These are phyloP conservation scores for Apophysomyces elegans DNA, from an alignment of 371 early-diverging fungal species.

Conservation along the genomic window DNA sequence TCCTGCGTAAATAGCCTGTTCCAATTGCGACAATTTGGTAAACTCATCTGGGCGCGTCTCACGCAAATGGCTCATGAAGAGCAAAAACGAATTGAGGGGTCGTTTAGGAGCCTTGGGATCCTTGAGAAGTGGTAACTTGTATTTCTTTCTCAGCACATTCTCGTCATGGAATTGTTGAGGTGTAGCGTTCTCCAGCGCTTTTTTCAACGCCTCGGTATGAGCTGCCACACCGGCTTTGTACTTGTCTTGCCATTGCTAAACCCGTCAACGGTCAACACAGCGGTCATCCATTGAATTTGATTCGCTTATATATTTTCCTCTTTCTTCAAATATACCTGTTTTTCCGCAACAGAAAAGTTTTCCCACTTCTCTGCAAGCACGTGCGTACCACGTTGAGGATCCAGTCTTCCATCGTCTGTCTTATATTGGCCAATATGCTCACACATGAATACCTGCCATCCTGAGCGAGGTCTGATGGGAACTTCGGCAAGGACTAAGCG, in stretches of 20 bases:
- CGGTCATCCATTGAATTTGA: neutral
- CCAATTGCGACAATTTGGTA: constrained; percentile 21
- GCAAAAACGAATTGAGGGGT: constrained; percentile 49
- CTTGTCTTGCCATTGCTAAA: constrained; percentile 36
- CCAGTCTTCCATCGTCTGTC: constrained; percentile 30
- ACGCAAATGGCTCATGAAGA: constrained; percentile 43
- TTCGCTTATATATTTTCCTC: neutral
- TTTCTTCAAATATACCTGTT: constrained; percentile 28
- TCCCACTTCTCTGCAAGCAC: constrained; percentile 34
- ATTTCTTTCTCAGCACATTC: constrained; percentile 52
- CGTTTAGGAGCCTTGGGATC: constrained; percentile 70
- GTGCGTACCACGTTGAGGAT: constrained; percentile 25
- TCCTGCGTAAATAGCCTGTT: constrained; percentile 38
- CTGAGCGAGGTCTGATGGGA: constrained; percentile 53
- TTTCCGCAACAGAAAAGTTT: constrained; percentile 31
- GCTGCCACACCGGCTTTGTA: constrained; percentile 30
- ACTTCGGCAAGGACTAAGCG: constrained; percentile 38
- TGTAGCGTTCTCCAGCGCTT: constrained; percentile 48
- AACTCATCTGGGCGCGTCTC: constrained; percentile 23
- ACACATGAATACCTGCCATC: constrained; percentile 53
- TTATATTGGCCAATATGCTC: constrained; percentile 46
- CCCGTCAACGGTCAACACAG: neutral
- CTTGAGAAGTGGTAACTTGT: constrained; percentile 50
- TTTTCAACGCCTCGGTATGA: constrained; percentile 33
- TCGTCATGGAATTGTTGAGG: constrained; percentile 55